A percentile compares a stretch with the other conserved stretches of the same genome.
Evolutionary conservation across 2,329 filamentous ascomycete genomes (phyloP).

Genomic region (Microsporum audouinii): DNA sequence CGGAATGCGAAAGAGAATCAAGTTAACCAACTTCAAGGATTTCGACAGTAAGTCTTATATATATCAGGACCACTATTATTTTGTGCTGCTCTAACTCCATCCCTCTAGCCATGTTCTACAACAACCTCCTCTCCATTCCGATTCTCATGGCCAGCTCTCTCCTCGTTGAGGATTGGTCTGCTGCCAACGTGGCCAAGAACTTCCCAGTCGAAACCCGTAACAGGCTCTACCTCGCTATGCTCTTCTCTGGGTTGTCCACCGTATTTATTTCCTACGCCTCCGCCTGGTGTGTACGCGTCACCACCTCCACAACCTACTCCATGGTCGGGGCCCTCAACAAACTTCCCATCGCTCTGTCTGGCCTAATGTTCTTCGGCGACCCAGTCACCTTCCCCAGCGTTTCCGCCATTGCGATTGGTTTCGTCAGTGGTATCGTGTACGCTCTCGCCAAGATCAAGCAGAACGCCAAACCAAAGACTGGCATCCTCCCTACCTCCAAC

Average conservation of each 20-base stretch:
- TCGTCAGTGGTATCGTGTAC: conserved; percentile 85
- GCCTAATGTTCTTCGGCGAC: conserved; percentile 88
- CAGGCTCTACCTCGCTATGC: conserved; percentile 71
- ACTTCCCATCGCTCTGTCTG: conserved; percentile 84
- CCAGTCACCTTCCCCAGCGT: conserved; percentile 87
- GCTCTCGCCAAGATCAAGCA: conserved; percentile 77
- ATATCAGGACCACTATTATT: background rate
- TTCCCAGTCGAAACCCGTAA: conserved; percentile 77
- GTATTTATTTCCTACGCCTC: conserved; percentile 99
- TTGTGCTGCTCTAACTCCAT: background rate
- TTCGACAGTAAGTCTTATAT: conserved; percentile 72
- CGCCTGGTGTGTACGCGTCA: conserved; percentile 96
- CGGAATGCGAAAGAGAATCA: conserved; percentile 95
- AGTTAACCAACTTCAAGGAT: conserved; percentile 99
- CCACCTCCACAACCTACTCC: conserved; percentile 93
- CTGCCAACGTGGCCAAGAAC: conserved; percentile 69
- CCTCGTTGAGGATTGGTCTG: conserved; percentile 83
- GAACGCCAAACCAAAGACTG: conserved; percentile 52
- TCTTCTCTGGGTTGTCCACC: conserved; percentile 82
- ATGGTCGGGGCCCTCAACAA: conserved; percentile 99
- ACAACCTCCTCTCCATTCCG: conserved; percentile 93
- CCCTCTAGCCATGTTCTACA: conserved; percentile 89
- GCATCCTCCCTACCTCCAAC: conserved; percentile 55
- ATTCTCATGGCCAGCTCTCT: conserved; percentile 74
- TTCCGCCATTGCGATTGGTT: conserved; percentile 81